Evolutionary conservation across 441 rosid genomes (phyloP), one percentile per base, ranked within the genome.

Genomic region (Croton laevigatus): DNA sequence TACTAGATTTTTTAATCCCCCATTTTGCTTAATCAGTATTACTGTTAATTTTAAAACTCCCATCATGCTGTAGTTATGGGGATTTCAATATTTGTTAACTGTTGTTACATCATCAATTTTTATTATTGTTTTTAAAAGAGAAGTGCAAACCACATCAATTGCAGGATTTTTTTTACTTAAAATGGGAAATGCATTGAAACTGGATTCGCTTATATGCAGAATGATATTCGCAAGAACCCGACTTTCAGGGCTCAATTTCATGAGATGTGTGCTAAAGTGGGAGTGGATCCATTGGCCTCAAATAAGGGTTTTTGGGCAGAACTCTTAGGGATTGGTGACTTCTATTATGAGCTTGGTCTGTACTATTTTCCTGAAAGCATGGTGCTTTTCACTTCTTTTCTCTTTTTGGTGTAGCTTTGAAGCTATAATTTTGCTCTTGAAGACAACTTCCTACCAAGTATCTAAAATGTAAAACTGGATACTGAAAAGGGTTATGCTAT

Each of bases 271-370:
- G 95, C 98, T 71, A 91, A 91, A 76, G 89, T 91, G 16, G 98
- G 97, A 72, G 98, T 94, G 68, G 98, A 94, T 86, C 97, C 97
- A 6, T 78, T 91, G 68, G 97, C 97, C 69, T 94, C 97, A 0
- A 90, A 87, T 79, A 94, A 91, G 78, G 97, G 97, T 45, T 90
- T 91, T 72, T 93, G 96, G 97, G 97, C 94, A 22, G 98, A 93
- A 86, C 90, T 89, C 48, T 75, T 91, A 36, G 96, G 96, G 59
- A 91, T 94, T 49, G 96, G 97, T 76, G 97, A 94, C 84, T 91
- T 94, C 88, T 91, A 93, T 71, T 93, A 91, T 76, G 97, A 93
- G 74, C 87, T 93, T 75, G 98, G 97, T 89, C 38, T 27, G 86
- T 83, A 23, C 55, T 22, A 9, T 34, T 5, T 6, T 59, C 58